Conservation (phyloP, 1,139 yeast species). For the Geotrichum reessii region DNA sequence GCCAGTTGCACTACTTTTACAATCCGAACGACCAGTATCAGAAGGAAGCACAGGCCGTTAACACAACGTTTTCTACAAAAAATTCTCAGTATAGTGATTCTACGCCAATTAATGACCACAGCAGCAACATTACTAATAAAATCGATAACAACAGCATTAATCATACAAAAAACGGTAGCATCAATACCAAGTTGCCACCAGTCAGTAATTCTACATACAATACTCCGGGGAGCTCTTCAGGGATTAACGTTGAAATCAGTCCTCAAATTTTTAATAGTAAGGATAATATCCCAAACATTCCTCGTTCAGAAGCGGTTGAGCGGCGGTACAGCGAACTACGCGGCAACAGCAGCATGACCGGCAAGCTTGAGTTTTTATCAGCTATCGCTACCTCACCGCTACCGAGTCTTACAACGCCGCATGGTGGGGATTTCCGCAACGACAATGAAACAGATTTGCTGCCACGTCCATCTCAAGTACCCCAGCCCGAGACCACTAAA, state of each 20-base stretch:
- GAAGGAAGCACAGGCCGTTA: not conserved
- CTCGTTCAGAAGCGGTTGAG: not conserved
- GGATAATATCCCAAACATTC: not conserved
- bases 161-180: conserved; percentile 4
- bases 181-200: not conserved
- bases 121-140: conserved; percentile 15
- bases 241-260: not conserved
- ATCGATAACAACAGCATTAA: conserved; percentile 18
- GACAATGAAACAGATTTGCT: not conserved
- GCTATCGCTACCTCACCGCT: not conserved
- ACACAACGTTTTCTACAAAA: not conserved
- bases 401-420: not conserved
- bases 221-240: not conserved
- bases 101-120: not conserved
- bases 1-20: conserved; percentile 24
- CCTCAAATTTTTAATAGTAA: not conserved
- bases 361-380: not conserved
- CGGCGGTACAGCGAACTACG: conserved; percentile 1
- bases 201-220: not conserved
- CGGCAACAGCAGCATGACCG: not conserved
- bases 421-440: not conserved
- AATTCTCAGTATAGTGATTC: not conserved
- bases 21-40: conserved; percentile 14
- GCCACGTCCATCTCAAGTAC: not conserved
- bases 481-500: not conserved